Evolutionary conservation across 306 rosid species (phyloP).

Genomic region (Gastrolobium bilobum): DNA sequence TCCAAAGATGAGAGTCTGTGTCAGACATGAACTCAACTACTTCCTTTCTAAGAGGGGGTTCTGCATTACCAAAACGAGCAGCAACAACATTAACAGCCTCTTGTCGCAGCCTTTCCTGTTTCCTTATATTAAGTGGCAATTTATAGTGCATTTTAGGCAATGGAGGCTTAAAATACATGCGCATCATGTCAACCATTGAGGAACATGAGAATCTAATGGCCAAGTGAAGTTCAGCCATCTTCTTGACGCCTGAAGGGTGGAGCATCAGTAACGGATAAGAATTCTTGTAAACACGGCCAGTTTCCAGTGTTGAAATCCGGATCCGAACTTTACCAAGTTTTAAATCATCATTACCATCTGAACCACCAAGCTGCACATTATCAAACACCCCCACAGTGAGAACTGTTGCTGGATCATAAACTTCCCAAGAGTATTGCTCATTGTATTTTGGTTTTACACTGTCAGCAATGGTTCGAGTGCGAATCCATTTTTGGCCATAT

Average conservation of each 20-base stretch:
- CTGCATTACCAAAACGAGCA: conserved; percentile 84
- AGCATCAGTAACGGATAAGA: conserved; percentile 81
- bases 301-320: conserved; percentile 86
- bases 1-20: conserved; percentile 86
- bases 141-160: conserved; percentile 95
- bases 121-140: conserved; percentile 72
- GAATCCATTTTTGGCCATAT: conserved; percentile 92
- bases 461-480: conserved; percentile 85
- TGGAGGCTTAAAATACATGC: conserved; percentile 70
- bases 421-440: conserved; percentile 98
- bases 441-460: conserved; percentile 79
- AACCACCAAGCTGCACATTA: conserved; percentile 62
- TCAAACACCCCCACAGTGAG: conserved; percentile 92
- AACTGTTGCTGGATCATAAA: conserved; percentile 88
- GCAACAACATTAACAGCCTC: conserved; percentile 90
- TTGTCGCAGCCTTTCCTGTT: conserved; percentile 84
- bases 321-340: conserved; percentile 85
- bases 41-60: conserved; percentile 91
- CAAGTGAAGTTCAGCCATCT: conserved; percentile 93
- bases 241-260: conserved; percentile 94
- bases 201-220: conserved; percentile 85
- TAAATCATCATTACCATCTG: conserved; percentile 64
- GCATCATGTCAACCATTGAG: conserved; percentile 72
- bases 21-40: conserved; percentile 95
- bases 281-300: conserved; percentile 81